Evolutionary conservation across 768 basidiomycete species (phyloP), one percentile per base, ranked within the genome.

Genomic region (Lyophyllum atratum): DNA sequence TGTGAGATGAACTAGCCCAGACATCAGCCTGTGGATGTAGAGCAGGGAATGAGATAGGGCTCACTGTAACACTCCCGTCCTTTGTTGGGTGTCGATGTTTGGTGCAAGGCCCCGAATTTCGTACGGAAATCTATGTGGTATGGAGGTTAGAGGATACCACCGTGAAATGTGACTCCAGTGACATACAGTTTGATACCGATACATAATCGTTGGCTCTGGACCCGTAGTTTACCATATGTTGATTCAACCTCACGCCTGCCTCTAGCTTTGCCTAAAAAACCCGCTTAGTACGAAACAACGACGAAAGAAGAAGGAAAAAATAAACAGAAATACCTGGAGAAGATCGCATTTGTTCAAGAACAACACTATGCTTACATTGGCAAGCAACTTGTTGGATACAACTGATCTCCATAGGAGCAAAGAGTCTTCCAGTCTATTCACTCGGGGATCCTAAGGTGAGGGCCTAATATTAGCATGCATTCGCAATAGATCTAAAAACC

Each of bases 311-410:
- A n/a, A n/a, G n/a, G 25, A 52, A 21, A 10, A 50, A n/a, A 52
- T 49, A 19, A 22, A 53, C 26, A 49, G 19, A 59, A 73, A 51
- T 66, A 84, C 89, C 79, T 84, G 82, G 37, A 93, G 76, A 44
- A 93, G 77, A 69, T 93, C 92, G 58, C 83, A 83, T 72, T 93
- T 92, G 73, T 92, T 92, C 60, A 93, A 69, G 69, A 93, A 93
- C 61, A 93, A 78, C 17, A 94, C 83, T 59, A 94, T 83, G 70
- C 85, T 89, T 59, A 93, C 91, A 46, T 84, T 80, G 33, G 80
- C 77, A 29, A 94, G 82, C 10, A 93, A 74, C 65, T 81, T 87
- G 72, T 92, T 89, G 26, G 87, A 83, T 33, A 89, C 82, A 1
- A 93, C 82, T 0, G 76, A 72, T 66, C 81, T 85, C 92, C 92